Percentiles rank a stretch among this genome's conserved stretches.
Conservation (phyloP, 345 rosid genomes). For the Bruguiera gymnorhiza region DNA sequence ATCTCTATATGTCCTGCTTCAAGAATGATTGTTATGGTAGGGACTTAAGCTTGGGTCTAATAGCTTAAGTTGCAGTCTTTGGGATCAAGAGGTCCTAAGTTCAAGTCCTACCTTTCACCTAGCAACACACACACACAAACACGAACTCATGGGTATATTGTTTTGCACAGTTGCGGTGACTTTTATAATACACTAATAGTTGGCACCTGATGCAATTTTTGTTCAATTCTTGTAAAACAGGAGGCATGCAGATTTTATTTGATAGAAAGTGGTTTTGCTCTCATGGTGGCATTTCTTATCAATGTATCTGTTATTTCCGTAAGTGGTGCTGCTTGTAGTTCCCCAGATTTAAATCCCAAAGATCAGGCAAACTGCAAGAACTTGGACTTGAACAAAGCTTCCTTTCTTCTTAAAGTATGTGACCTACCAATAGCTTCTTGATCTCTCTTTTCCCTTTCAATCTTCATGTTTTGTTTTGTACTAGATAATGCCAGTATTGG, state of each 20-base stretch:
- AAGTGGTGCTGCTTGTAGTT: slow-evolving; percentile 84
- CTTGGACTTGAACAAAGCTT: slow-evolving; percentile 85
- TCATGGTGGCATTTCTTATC: slow-evolving; percentile 77
- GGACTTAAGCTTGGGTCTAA: no score
- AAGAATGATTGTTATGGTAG: no score
- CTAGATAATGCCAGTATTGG: slow-evolving; percentile 1
- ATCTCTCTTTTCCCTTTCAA: background rate
- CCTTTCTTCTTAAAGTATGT: slow-evolving; percentile 79
- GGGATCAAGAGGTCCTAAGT: no score
- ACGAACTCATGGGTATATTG: background rate
- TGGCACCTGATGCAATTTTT: slow-evolving; percentile 17
- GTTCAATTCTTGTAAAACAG: slow-evolving; percentile 31
- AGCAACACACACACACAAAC: background rate
- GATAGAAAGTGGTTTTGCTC: slow-evolving; percentile 88
- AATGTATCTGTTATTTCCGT: slow-evolving; percentile 84
- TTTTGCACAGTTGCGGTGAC: background rate
- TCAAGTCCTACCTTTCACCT: no score
- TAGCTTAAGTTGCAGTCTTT: no score
- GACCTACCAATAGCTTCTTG: background rate
- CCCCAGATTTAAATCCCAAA: slow-evolving; percentile 51
- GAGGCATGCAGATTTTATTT: slow-evolving; percentile 87
- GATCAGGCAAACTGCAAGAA: slow-evolving; percentile 65
- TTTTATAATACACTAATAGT: slow-evolving; percentile 5
- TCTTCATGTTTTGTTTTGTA: slow-evolving; percentile 1
- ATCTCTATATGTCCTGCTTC: no score